A percentile compares a stretch with the other conserved stretches of the same genome.
phyloP scores from a whole-genome alignment of 345 rosid genomes.

The Populus ilicifolia region DNA sequence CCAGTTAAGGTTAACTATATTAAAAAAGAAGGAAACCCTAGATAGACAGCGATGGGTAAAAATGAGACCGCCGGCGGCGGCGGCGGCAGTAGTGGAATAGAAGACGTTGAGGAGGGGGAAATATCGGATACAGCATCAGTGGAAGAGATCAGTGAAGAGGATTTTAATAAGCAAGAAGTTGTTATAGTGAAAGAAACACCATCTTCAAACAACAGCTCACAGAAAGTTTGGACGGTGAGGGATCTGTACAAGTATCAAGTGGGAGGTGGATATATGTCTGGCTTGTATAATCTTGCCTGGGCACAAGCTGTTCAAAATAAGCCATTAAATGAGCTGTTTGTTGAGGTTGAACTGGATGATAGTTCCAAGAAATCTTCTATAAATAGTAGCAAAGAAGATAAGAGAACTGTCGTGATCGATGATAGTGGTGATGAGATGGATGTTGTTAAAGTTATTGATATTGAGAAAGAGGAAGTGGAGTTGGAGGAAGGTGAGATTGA shows the following conservation, averaged over 20 bases:
- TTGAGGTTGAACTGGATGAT: slow-evolving; percentile 45
- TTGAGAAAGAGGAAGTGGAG: slow-evolving; percentile 88
- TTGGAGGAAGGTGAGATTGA: slow-evolving; percentile 98
- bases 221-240: slow-evolving; percentile 82
- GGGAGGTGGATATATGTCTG: slow-evolving; percentile 52
- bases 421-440: slow-evolving; percentile 55
- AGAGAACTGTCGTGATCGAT: slow-evolving; percentile 49
- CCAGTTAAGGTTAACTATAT: slow-evolving; percentile 11
- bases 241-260: slow-evolving; percentile 61
- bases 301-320: slow-evolving; percentile 95
- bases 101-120: slow-evolving; percentile 87
- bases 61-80: neutral
- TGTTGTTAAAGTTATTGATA: slow-evolving; percentile 5
- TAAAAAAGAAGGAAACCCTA: slow-evolving; percentile 25
- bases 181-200: slow-evolving; percentile 26
- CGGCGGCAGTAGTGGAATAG: slow-evolving; percentile 14
- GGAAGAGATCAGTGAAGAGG: slow-evolving; percentile 65
- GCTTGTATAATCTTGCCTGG: slow-evolving; percentile 83
- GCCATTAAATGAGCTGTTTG: slow-evolving; percentile 56
- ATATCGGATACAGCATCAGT: slow-evolving; percentile 69
- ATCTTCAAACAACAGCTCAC: slow-evolving; percentile 3
- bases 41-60: neutral
- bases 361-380: slow-evolving; percentile 40
- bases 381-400: slow-evolving; percentile 16
- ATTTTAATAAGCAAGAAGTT: slow-evolving; percentile 38